Conservation (phyloP, 768 basidiomycete species). For the Naganishia kalamii region DNA sequence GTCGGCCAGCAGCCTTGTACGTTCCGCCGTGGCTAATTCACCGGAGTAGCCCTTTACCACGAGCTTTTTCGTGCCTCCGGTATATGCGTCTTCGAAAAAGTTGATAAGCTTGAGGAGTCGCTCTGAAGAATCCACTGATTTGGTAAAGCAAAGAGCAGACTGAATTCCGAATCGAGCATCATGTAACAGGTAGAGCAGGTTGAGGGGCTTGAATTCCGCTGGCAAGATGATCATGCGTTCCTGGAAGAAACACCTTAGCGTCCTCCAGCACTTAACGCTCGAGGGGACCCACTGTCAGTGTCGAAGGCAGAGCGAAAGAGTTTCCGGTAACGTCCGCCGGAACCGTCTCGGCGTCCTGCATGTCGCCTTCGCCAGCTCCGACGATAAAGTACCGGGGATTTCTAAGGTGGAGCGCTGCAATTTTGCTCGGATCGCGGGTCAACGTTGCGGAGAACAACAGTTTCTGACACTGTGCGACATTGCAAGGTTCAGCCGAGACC, state of each 20-base stretch:
- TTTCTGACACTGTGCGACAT: conserved; percentile 65
- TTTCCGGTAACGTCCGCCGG: conserved; percentile 35
- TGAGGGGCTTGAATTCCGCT: conserved; percentile 73
- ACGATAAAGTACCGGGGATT: conserved; percentile 85
- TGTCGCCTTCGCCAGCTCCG: conserved; percentile 50
- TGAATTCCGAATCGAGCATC: conserved; percentile 50
- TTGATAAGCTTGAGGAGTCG: conserved; percentile 75
- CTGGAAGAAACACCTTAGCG: conserved; percentile 46
- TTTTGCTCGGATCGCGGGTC: conserved; percentile 87
- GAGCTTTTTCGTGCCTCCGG: conserved; percentile 29
- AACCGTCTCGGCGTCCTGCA: conserved; percentile 31
- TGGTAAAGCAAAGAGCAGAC: conserved; percentile 89
- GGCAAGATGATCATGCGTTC: conserved; percentile 82
- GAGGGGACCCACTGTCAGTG: conserved; percentile 57
- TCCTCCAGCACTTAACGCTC: not conserved
- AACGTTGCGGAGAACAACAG: conserved; percentile 93
- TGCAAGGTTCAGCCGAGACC: too few species aligned
- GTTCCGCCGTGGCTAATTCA: conserved; percentile 66
- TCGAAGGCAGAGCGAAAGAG: conserved; percentile 62
- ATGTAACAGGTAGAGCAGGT: conserved; percentile 80
- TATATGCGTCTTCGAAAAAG: conserved; percentile 62
- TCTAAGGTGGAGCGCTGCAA: conserved; percentile 69
- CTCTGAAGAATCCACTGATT: conserved; percentile 81
- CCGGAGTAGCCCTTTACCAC: conserved; percentile 74
- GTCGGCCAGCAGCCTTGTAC: conserved; percentile 67